Evolutionary conservation across 345 rosid species (phyloP), one percentile per base, ranked within the genome.

Genomic region (Combretum micranthum): DNA sequence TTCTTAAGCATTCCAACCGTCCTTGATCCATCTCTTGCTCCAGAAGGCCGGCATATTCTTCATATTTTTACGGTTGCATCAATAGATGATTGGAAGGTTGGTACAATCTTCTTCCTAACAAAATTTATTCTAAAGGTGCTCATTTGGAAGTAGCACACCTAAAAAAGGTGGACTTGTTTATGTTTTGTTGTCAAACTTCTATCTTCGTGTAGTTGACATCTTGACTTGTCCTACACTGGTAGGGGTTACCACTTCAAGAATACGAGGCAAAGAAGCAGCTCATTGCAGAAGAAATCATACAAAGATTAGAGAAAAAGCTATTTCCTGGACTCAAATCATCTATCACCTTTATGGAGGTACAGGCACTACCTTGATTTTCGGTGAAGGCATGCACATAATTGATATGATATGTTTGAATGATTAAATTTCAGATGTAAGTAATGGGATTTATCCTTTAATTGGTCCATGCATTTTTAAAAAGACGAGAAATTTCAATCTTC

Each of bases 1-100:
- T 88, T 93, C 68, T 72, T 93, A 68, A 93, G 99, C 76, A 93
- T 93, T 76, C 96, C 99, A 15, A 88, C 99, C 15, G 61, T 88
- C 67, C 96, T 93, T 54, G 96, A 93, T 78, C 68, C 93, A 45
- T 83, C 88, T 10, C 64, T 93, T 71, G 91, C 99, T 75, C 99
- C 97, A 13, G 64, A 72, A 45, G 94, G 89, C 14, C 73, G 64
- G 52, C 99, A 93, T 71, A 86, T 93, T 69, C 84, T 93, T 43
- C 99, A 93, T 68, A 73, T 93, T 73, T 88, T 93, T 69, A 85
- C 97, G 53, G 85, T 85, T 56, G 86, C 96, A 51, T 76, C 96
- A 15, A 79, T 88, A 13, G 97, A 86, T 58, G 91, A 85, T 64
- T 93, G 96, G 97, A 80, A 86, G 96, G 95, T 84, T 64, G 61